Evolutionary conservation across 805 yeast species (phyloP), one percentile per base, ranked within the genome.

Genomic region (Ogataea parapolymorpha): DNA sequence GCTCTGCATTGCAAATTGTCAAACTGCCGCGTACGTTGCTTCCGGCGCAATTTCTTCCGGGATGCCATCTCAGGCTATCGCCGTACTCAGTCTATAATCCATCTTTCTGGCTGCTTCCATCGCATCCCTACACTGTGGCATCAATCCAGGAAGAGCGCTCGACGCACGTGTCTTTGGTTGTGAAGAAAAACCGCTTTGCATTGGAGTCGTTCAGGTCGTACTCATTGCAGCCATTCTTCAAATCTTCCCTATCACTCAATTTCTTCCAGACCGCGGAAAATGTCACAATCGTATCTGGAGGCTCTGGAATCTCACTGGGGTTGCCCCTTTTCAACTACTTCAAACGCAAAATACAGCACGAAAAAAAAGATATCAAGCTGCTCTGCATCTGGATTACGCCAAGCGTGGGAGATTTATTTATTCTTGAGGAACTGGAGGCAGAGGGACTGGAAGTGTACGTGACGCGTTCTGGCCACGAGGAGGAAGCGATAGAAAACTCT

Each of bases 261-360:
- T 73, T 77, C 45, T 71, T 75, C 46, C 59, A 63, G 28, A 68
- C 76, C 0, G 80, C 76, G 0, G 72, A 71, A 25, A 71, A 74
- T 28, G 72, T 79, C 1, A 56, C 67, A 12, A 68, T 83, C 14
- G 67, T 83, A 1, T 75, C 82, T 47, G 91, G 90, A 11, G 93
- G 93, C 0, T 76, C 87, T 2, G 90, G 91, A 1, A 72, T 84
- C 9, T 79, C 89, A 0, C 74, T 74, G 39, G 84, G 82, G 3
- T 46, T 80, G 8, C 80, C 85, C 0, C 30, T 80, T 1, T 73
- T 67, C 51, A 67, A 68, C 34, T 62, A 70, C 42, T 63, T 77
- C 35, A 54, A 53, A 14, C 35, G 37, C 4, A 56, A 58, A 24
- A 50, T 48, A 8, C 49, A 42, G 13, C 46, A 32, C 7, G 58